Evolutionary conservation across 179 eudicot genomes (phyloP).

Genomic region (Vitellaria paradoxa): DNA sequence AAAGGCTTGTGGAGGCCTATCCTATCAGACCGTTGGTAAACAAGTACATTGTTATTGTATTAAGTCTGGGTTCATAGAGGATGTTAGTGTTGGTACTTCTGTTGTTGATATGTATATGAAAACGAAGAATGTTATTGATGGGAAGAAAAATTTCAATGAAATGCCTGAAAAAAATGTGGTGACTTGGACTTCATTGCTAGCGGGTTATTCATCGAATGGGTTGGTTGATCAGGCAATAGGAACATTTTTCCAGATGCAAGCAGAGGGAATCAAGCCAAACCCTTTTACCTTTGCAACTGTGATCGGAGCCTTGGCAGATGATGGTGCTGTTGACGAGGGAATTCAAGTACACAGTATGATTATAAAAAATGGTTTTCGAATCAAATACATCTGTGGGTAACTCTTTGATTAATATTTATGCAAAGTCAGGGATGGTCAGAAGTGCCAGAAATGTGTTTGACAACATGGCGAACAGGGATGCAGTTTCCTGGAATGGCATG

Average conservation of each 20-base stretch:
- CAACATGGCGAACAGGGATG: conserved; percentile 19
- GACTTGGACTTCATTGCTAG: conserved; percentile 38
- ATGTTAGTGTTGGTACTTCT: conserved; percentile 47
- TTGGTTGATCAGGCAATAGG: conserved; percentile 22
- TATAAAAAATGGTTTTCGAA: conserved; percentile 33
- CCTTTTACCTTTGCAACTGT: conserved; percentile 42
- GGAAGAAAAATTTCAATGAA: conserved; percentile 27
- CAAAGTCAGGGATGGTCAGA: conserved; percentile 31
- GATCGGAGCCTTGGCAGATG: conserved; percentile 40
- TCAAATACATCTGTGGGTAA: conserved; percentile 30
- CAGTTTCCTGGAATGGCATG: conserved; percentile 47
- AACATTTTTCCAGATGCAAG: conserved; percentile 26
- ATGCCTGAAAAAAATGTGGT: conserved; percentile 36
- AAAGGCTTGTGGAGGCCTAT: conserved; percentile 40
- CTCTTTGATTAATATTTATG: conserved; percentile 37
- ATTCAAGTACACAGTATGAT: conserved; percentile 32
- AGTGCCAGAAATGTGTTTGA: conserved; percentile 35
- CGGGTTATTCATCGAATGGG: conserved; percentile 28
- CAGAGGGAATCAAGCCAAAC: conserved; percentile 33
- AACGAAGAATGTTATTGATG: conserved; percentile 24
- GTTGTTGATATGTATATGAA: conserved; percentile 43
- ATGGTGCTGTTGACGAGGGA: conserved; percentile 29
- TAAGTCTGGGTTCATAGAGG: conserved; percentile 30
- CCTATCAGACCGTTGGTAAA: conserved; percentile 23
- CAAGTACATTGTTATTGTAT: conserved; percentile 36